Evolutionary conservation across 2,329 filamentous ascomycete genomes (phyloP), one percentile per base, ranked within the genome.

Genomic region (Trichocomaceae sp.): DNA sequence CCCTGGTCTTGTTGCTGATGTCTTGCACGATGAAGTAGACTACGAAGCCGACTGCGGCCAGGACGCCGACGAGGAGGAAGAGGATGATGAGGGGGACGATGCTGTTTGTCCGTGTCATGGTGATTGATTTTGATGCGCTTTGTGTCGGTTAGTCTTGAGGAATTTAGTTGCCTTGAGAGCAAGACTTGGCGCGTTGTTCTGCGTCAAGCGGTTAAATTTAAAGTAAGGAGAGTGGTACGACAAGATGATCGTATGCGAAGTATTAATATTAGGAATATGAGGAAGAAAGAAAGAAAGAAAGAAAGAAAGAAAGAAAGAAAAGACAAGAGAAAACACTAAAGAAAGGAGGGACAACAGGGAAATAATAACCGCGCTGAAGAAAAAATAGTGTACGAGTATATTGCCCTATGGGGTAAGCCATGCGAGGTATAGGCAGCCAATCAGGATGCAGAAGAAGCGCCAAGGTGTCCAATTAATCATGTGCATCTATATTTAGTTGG

Each of bases 1-100:
- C 75, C 45, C 75, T 75, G 44, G 81, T 82, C 59, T 77, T 77
- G 58, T 79, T 74, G 57, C 78, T 77, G 49, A 86, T 77, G 58
- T 83, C 78, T 63, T 79, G 79, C 26, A 77, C 75, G 72, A 83
- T 82, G 47, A 75, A 70, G 69, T 83, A 85, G 59, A 79, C 67
- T 60, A 81, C 75, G 59, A 80, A 83, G 20, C 79, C 81, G 58
- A 85, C 67, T 62, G 73, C 79, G 35, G 72, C 79, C 19, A 78
- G 61, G 37, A 79, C 64, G 47, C 66, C 74, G 35, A 84, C 71
- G 44, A 84, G 67, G 49, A 78, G 57, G 63, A 83, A 70, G 55
- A 84, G 77, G 59, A 85, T 70, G 55, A 82, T 64, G 29, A 85
- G 75, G 1, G 83, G 81, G 19, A 52, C 22, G 33, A 84, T 54